phyloP scores from a whole-genome alignment of 2,329 filamentous ascomycete genomes.

The Fusarium robinianum region DNA sequence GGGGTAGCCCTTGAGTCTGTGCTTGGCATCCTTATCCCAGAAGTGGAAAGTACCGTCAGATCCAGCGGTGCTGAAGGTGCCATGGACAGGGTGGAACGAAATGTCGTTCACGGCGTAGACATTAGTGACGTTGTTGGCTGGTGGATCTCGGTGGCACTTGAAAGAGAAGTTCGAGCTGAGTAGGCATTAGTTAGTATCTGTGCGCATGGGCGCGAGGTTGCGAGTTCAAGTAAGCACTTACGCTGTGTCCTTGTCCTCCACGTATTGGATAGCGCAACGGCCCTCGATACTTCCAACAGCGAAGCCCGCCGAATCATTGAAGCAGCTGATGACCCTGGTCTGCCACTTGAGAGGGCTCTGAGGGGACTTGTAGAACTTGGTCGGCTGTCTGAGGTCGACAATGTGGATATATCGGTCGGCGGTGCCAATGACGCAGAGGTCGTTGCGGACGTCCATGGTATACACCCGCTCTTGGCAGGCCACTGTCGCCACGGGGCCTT shows the following conservation, averaged over 20 bases:
- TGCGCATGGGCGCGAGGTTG: neutral
- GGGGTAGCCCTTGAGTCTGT: conserved; percentile 87
- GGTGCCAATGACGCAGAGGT: conserved; percentile 87
- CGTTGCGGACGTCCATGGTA: conserved; percentile 86
- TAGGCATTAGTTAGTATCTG: conserved; percentile 18
- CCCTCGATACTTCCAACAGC: conserved; percentile 97
- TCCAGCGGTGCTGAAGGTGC: conserved; percentile 97
- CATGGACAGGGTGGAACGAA: conserved; percentile 94
- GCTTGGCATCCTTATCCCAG: conserved; percentile 93
- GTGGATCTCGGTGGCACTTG: conserved; percentile 92
- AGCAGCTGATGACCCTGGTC: conserved; percentile 93
- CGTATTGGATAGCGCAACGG: conserved; percentile 96
- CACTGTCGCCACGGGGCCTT: conserved; percentile 67
- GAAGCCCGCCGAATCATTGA: conserved; percentile 87
- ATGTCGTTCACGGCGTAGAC: conserved; percentile 97
- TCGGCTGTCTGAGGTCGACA: conserved; percentile 85
- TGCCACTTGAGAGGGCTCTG: conserved; percentile 98
- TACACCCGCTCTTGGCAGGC: conserved; percentile 80
- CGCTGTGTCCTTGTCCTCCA: conserved; percentile 90
- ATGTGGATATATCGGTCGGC: conserved; percentile 97
- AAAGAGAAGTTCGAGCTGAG: conserved; percentile 93
- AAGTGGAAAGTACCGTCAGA: conserved; percentile 96
- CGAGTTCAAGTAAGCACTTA: too few relatives aligned
- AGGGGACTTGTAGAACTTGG: conserved; percentile 92
- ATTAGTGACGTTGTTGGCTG: conserved; percentile 76